These are phyloP conservation scores for Trichophyton schoenleinii DNA, from an alignment of 2,329 filamentous ascomycete species.

Conservation along the genomic window DNA sequence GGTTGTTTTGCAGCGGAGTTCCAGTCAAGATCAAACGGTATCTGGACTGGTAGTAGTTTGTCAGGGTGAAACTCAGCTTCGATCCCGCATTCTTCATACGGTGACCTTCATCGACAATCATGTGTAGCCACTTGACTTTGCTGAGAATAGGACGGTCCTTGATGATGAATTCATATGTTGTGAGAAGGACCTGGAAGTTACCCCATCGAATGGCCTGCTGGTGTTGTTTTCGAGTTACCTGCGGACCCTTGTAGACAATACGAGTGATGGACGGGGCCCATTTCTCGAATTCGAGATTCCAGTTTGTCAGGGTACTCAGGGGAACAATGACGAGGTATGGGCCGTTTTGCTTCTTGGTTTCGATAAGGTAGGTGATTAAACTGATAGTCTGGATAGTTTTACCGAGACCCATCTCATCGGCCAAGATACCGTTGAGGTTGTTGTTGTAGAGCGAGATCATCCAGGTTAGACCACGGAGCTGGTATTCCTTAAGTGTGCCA, in stretches of 20 bases:
- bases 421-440: conserved; percentile 95
- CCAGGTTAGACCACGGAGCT: conserved; percentile 97
- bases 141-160: conserved; percentile 89
- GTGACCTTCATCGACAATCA: conserved; percentile 99
- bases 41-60: conserved; percentile 85
- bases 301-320: conserved; percentile 92
- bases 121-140: conserved; percentile 99
- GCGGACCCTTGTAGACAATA: conserved; percentile 95
- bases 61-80: conserved; percentile 88
- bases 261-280: conserved; percentile 82
- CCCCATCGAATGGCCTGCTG: conserved; percentile 91
- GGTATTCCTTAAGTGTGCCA: conserved; percentile 90
- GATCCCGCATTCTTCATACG: conserved; percentile 99
- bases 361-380: conserved; percentile 92
- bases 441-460: conserved; percentile 99
- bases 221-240: conserved; percentile 72
- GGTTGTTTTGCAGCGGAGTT: conserved; percentile 93
- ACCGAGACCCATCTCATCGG: conserved; percentile 98
- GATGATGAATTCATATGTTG: conserved; percentile 99
- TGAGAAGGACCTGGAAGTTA: conserved; percentile 89
- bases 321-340: conserved; percentile 96
- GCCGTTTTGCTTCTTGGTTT: conserved; percentile 81
- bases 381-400: conserved; percentile 99
- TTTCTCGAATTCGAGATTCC: conserved; percentile 97
- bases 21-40: conserved; percentile 95